Conservation (phyloP, 2,329 filamentous ascomycete genomes). For the Penicillium janthinellum region DNA sequence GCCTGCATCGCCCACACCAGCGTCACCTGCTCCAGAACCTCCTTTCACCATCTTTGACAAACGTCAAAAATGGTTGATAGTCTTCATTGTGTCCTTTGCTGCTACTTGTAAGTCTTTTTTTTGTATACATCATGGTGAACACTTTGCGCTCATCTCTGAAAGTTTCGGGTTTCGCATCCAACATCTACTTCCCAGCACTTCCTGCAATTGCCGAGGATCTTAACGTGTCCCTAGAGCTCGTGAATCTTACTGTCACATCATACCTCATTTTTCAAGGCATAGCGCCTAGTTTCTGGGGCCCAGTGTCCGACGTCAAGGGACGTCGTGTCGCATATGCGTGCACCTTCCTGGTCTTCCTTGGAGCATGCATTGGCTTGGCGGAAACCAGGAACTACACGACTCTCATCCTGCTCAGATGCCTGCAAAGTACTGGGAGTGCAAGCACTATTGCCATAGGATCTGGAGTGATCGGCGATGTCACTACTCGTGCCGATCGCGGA, state of each 20-base stretch:
- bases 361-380: constrained; percentile 46
- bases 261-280: constrained; percentile 51
- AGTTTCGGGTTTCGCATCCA: constrained; percentile 48
- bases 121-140: neutral
- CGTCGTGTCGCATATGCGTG: constrained; percentile 44
- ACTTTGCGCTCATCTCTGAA: neutral
- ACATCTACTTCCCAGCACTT: constrained; percentile 52
- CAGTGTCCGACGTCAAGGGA: constrained; percentile 45
- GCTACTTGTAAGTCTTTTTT: constrained; percentile 49
- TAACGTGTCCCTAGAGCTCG: constrained; percentile 38
- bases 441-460: constrained; percentile 48
- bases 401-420: constrained; percentile 44
- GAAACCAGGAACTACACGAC: constrained; percentile 40
- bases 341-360: constrained; percentile 46
- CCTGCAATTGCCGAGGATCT: constrained; percentile 46
- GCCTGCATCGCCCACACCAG: neutral
- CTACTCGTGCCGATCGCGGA: constrained; percentile 44
- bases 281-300: constrained; percentile 46
- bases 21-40: constrained; percentile 11
- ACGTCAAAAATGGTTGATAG: constrained; percentile 52
- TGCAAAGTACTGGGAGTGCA: constrained; percentile 49
- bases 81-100: constrained; percentile 52
- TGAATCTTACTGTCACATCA: constrained; percentile 51
- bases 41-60: constrained; percentile 56
- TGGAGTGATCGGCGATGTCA: constrained; percentile 48